Conservation (phyloP, 2,329 filamentous ascomycete species). For the Bipolaris victoriae region DNA sequence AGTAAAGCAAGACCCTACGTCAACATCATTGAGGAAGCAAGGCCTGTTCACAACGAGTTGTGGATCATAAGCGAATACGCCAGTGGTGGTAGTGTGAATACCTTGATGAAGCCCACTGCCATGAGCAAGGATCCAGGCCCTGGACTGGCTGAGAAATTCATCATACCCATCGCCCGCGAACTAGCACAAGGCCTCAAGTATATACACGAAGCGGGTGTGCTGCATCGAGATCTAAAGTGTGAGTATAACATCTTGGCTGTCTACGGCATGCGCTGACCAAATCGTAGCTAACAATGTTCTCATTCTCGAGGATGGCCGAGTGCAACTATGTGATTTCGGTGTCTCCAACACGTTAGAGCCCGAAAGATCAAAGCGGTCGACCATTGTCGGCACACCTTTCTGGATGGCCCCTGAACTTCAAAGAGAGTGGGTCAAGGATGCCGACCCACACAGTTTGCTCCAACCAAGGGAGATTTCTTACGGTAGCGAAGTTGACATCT, state of each 20-base stretch:
- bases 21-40: constrained; percentile 79
- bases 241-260: constrained; percentile 8
- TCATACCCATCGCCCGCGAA: constrained; percentile 69
- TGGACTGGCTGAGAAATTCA: constrained; percentile 64
- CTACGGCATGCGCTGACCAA: neutral
- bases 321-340: constrained; percentile 85
- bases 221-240: constrained; percentile 71
- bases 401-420: constrained; percentile 84
- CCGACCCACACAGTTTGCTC: constrained; percentile 61
- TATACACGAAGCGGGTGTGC: constrained; percentile 69
- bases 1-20: constrained; percentile 81
- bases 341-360: constrained; percentile 79
- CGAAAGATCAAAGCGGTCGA: constrained; percentile 76
- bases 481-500: constrained; percentile 69
- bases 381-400: constrained; percentile 80
- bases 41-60: constrained; percentile 77
- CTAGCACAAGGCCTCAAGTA: constrained; percentile 66
- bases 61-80: constrained; percentile 92
- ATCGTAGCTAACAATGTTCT: constrained; percentile 72
- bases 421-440: constrained; percentile 58
- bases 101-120: constrained; percentile 60
- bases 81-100: constrained; percentile 78
- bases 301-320: constrained; percentile 75
- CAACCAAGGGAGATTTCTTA: constrained; percentile 60
- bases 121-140: constrained; percentile 32